phyloP scores from a whole-genome alignment of 192 early-diverging fungal species.

The Oehlia diaphana region DNA sequence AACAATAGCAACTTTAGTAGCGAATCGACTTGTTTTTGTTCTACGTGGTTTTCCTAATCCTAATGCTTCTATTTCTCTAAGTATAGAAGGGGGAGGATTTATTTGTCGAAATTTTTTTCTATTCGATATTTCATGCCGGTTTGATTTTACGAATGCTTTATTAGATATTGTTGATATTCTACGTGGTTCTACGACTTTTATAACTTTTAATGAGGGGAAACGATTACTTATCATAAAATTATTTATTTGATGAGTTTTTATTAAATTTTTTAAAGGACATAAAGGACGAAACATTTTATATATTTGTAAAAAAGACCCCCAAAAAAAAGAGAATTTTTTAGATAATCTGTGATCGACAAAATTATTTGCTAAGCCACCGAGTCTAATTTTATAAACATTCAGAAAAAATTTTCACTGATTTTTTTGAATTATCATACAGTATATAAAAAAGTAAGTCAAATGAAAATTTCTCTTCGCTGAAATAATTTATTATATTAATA shows the following conservation, averaged over 20 bases:
- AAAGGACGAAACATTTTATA: background rate
- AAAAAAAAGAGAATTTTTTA: background rate
- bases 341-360: background rate
- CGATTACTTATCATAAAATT: background rate
- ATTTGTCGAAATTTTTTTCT: slow-evolving; percentile 17
- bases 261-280: background rate
- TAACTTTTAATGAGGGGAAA: background rate
- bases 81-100: background rate
- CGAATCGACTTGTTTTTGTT: background rate
- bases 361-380: background rate
- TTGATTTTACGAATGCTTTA: background rate
- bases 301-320: background rate
- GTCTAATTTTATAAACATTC: background rate
- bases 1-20: slow-evolving; percentile 11
- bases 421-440: too few species aligned
- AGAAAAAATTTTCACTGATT: background rate
- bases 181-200: too few species aligned
- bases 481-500: background rate
- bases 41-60: background rate
- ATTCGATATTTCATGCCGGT: slow-evolving; percentile 7
- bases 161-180: background rate
- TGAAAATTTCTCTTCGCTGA: background rate
- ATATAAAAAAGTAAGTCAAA: background rate
- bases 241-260: background rate
- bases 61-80: slow-evolving; percentile 18